These are phyloP conservation scores for Epichloe typhina DNA, from an alignment of 2,329 filamentous ascomycete species.

Conservation along the genomic window DNA sequence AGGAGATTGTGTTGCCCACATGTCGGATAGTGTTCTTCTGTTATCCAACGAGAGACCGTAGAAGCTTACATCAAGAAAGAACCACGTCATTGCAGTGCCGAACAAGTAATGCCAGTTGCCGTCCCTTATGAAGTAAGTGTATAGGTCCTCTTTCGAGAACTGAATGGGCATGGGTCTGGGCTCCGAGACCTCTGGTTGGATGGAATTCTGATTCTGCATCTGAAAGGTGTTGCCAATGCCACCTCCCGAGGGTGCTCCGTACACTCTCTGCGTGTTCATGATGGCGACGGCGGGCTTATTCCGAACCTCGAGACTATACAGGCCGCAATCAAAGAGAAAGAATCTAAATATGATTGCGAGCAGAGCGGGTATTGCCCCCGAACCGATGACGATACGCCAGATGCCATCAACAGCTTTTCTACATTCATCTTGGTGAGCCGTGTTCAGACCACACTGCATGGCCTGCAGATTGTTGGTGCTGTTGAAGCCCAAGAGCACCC, in stretches of 20 bases:
- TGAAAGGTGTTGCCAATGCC: conserved; percentile 10
- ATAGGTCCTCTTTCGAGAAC: conserved; percentile 34
- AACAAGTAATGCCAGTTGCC: conserved; percentile 23
- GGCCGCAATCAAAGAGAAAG: conserved; percentile 51
- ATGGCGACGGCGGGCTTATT: conserved; percentile 46
- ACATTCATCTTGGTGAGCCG: conserved; percentile 30
- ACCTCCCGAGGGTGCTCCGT: conserved; percentile 26
- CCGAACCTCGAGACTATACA: conserved; percentile 53
- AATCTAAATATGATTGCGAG: conserved; percentile 54
- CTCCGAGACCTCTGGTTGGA: conserved; percentile 18
- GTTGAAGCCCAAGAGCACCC: conserved; percentile 34
- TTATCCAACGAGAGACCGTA: conserved; percentile 39
- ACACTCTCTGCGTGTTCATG: conserved; percentile 45
- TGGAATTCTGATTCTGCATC: conserved; percentile 12
- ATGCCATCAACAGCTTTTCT: conserved; percentile 41
- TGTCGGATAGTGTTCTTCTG: conserved; percentile 21
- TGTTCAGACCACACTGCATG: conserved; percentile 35
- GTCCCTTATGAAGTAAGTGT: conserved; percentile 34
- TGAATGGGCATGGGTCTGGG: conserved; percentile 30
- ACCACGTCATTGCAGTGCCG: conserved; percentile 34
- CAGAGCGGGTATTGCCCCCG: conserved; percentile 49
- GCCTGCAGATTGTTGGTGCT: conserved; percentile 26
- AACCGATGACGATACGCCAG: conserved; percentile 55
- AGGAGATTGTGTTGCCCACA: conserved; percentile 24
- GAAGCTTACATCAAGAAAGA: conserved; percentile 41